phyloP scores from a whole-genome alignment of 352 stramenopile species.

The Phytophthora europaea region DNA sequence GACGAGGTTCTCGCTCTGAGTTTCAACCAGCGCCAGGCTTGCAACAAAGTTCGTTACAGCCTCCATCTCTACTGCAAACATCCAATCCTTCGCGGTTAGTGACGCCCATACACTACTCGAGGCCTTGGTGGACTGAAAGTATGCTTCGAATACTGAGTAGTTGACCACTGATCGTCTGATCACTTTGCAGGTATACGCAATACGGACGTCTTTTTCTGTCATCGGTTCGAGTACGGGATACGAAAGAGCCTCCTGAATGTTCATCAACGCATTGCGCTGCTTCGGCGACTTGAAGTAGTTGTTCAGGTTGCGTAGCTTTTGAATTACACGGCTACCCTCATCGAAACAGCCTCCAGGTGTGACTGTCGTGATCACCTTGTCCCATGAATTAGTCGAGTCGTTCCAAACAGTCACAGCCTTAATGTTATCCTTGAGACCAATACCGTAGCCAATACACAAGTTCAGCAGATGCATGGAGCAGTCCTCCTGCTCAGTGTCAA shows the following conservation, averaged over 20 bases:
- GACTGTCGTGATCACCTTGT: conserved; percentile 2
- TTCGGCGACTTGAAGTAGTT: conserved; percentile 1
- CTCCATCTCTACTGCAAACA: conserved; percentile 10
- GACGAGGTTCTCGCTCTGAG: not conserved
- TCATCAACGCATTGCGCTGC: not conserved
- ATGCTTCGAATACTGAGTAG: not conserved
- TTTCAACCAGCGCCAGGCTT: conserved; percentile 8
- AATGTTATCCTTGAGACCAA: conserved; percentile 24
- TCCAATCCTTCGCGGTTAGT: not conserved
- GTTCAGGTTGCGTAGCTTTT: conserved; percentile 2
- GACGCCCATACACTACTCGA: conserved; percentile 1
- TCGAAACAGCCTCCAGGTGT: not conserved
- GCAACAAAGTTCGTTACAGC: conserved; percentile 5
- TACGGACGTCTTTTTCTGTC: conserved; percentile 2
- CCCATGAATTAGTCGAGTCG: not conserved
- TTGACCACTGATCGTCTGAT: conserved; percentile 5
- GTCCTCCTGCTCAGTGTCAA: conserved; percentile 18
- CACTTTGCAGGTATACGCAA: conserved; percentile 7
- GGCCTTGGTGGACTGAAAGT: not conserved
- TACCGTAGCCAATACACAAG: conserved; percentile 18
- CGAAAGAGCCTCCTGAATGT: conserved; percentile 1
- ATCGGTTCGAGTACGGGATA: not conserved
- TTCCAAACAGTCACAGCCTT: not conserved
- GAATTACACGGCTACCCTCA: not conserved
- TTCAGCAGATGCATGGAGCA: conserved; percentile 21